Evolutionary conservation across 1,284 basidiomycete genomes (phyloP).

Genomic region (Marasmius sp.): DNA sequence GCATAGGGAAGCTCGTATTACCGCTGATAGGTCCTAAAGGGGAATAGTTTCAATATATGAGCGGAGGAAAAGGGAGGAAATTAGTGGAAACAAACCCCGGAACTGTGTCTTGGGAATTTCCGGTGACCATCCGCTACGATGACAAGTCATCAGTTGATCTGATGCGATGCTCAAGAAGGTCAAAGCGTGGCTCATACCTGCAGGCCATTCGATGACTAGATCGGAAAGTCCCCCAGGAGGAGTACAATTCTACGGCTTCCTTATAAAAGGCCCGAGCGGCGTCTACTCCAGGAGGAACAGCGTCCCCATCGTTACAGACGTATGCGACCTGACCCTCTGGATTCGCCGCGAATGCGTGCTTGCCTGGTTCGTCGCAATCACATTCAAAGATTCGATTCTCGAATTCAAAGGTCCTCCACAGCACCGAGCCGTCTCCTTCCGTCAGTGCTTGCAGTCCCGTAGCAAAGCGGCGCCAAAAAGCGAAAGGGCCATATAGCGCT

Average conservation of each 20-base stretch:
- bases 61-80: neutral
- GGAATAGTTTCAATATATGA: neutral
- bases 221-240: slow-evolving; percentile 14
- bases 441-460: slow-evolving; percentile 15
- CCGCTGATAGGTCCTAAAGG: slow-evolving; percentile 9
- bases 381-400: slow-evolving; percentile 11
- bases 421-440: slow-evolving; percentile 13
- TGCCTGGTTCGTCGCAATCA: slow-evolving; percentile 6
- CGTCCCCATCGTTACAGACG: neutral
- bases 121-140: slow-evolving; percentile 7
- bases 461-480: slow-evolving; percentile 12
- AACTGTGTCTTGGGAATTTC: slow-evolving; percentile 14
- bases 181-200: neutral
- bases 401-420: slow-evolving; percentile 8
- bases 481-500: slow-evolving; percentile 14
- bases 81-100: slow-evolving; percentile 4
- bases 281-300: neutral
- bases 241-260: neutral
- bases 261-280: neutral
- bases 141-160: too few relatives aligned
- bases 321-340: neutral
- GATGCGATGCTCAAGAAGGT: neutral
- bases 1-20: slow-evolving; percentile 13
- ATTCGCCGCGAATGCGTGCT: neutral
- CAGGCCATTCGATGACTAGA: slow-evolving; percentile 9